Conservation (phyloP, 2,329 filamentous ascomycete species). For the Colletotrichum theobromicola region DNA sequence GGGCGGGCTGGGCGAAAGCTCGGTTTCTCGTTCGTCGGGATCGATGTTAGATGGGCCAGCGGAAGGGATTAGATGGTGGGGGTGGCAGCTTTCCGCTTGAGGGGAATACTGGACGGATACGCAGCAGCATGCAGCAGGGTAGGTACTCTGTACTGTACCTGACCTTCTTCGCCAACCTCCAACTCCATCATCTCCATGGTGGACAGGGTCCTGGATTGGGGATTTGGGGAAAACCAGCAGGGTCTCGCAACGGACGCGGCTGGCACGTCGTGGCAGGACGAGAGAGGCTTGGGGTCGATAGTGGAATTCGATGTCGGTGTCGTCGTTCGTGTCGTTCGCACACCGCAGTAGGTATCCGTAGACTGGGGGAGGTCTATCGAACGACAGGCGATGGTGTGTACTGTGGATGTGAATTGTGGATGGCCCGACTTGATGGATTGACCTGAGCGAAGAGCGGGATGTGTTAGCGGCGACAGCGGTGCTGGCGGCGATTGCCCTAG, state of each 20-base stretch:
- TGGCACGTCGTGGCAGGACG: neutral
- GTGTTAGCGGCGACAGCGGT: constrained; percentile 14
- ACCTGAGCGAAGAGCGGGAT: constrained; percentile 1
- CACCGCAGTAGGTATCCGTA: neutral
- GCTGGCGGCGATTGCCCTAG: constrained; percentile 15
- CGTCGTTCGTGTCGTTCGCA: neutral
- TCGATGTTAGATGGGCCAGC: neutral
- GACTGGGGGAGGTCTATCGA: neutral
- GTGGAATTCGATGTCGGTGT: neutral
- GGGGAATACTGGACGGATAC: constrained; percentile 13
- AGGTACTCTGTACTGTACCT: neutral
- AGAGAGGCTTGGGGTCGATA: neutral
- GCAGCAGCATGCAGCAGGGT: constrained; percentile 9
- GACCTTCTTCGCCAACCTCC: neutral
- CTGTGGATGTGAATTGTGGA: neutral
- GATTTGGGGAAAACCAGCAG: neutral
- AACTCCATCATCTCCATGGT: neutral
- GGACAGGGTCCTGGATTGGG: neutral
- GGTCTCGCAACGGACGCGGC: neutral
- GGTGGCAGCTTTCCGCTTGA: neutral
- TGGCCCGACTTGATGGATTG: constrained; percentile 13
- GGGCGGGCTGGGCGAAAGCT: neutral
- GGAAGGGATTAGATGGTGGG: constrained; percentile 6
- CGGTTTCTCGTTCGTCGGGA: constrained; percentile 1
- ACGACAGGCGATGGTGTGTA: neutral